phyloP scores from a whole-genome alignment of 2,329 filamentous ascomycete genomes.

The Fusarium sp. region DNA sequence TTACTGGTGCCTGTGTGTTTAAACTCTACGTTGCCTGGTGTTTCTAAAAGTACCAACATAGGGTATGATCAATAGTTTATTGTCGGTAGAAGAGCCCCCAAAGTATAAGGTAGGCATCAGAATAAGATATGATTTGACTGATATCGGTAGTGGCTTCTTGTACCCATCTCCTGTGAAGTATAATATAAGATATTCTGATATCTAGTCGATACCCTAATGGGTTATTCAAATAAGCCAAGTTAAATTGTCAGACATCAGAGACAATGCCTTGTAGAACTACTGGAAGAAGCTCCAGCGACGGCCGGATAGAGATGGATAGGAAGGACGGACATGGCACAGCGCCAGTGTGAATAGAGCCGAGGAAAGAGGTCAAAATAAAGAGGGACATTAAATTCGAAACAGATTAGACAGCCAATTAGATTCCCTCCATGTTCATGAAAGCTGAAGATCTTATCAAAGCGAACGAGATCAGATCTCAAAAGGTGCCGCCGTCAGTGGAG shows the following conservation, averaged over 20 bases:
- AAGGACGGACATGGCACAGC: constrained; percentile 21
- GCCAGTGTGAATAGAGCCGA: not conserved
- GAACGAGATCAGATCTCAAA: constrained; percentile 5
- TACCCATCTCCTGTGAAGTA: not conserved
- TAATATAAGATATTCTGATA: not conserved
- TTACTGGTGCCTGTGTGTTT: not conserved
- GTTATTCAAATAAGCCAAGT: no score
- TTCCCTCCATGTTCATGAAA: not conserved
- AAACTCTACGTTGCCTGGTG: not conserved
- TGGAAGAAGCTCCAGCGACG: constrained; percentile 3
- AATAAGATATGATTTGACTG: not conserved
- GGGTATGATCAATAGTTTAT: not conserved
- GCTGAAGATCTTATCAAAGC: constrained; percentile 15
- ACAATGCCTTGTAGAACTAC: not conserved
- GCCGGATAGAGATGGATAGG: not conserved
- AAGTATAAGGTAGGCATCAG: not conserved
- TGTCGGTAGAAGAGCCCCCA: not conserved
- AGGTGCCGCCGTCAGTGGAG: constrained; percentile 1
- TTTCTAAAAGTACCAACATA: not conserved
- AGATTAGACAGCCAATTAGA: not conserved
- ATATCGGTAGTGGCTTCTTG: not conserved
- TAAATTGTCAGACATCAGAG: not conserved
- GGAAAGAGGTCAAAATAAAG: not conserved
- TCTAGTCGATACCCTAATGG: no score
- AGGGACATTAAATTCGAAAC: not conserved